Evolutionary conservation across 139 green algal species (phyloP).

Genomic region (Chlorella vulgaris): DNA sequence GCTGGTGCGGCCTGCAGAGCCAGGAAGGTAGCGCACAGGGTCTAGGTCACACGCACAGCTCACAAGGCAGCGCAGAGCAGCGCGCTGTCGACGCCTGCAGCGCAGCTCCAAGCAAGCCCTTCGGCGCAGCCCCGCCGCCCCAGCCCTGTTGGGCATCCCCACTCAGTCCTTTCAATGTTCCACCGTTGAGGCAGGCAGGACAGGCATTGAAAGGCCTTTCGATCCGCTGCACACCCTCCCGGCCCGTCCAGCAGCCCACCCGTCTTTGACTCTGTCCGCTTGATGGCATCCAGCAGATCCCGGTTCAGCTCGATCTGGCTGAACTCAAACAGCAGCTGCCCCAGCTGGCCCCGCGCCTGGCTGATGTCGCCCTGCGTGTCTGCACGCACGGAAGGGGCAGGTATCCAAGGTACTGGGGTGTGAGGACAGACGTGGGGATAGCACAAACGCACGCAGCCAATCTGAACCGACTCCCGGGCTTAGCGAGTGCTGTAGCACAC

Average conservation of each 20-base stretch:
- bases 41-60: too few species aligned
- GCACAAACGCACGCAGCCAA: too few species aligned
- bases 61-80: too few species aligned
- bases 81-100: too few species aligned
- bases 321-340: slow-evolving; percentile 45
- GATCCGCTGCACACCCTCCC: neutral
- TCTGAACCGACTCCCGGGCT: too few species aligned
- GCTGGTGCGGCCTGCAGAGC: slow-evolving; percentile 17
- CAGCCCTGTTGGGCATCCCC: too few species aligned
- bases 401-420: neutral
- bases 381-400: neutral
- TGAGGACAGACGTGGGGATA: neutral
- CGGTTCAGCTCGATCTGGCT: slow-evolving; percentile 45
- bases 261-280: slow-evolving; percentile 41
- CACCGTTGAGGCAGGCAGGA: too few species aligned
- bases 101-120: neutral
- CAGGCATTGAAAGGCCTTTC: too few species aligned
- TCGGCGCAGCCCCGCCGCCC: too few species aligned
- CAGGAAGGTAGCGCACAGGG: too few species aligned
- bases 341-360: slow-evolving; percentile 34
- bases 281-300: slow-evolving; percentile 44
- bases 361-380: slow-evolving; percentile 30
- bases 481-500: neutral
- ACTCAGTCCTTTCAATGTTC: too few species aligned
- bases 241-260: neutral